Conservation (phyloP, 495 filamentous ascomycete genomes). For the Penicillium cinerascens region DNA sequence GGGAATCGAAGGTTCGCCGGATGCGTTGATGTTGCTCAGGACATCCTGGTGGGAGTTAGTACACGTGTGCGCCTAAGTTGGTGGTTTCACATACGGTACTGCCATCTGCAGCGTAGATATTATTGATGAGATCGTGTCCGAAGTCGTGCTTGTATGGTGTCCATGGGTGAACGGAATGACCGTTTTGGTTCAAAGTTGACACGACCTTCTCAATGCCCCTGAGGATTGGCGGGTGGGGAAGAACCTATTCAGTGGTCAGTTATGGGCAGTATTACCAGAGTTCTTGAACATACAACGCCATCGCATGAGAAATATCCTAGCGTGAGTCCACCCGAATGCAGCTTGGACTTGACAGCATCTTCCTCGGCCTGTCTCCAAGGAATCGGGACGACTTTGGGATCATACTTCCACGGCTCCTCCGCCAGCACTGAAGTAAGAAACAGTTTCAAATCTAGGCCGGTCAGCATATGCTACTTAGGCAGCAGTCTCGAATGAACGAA, state of each 20-base stretch:
- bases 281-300: slow-evolving; percentile 14
- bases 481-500: slow-evolving; percentile 19
- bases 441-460: slow-evolving; percentile 26
- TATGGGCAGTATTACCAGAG: not conserved
- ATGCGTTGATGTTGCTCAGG: slow-evolving; percentile 33
- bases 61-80: not conserved
- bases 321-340: slow-evolving; percentile 21
- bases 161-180: slow-evolving; percentile 42
- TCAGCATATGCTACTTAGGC: not conserved
- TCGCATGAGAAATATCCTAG: slow-evolving; percentile 24
- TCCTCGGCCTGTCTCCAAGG: slow-evolving; percentile 24
- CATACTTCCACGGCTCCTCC: slow-evolving; percentile 31
- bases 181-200: slow-evolving; percentile 29
- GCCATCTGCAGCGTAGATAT: slow-evolving; percentile 40
- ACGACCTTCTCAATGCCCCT: slow-evolving; percentile 38
- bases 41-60: slow-evolving; percentile 24
- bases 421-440: slow-evolving; percentile 31
- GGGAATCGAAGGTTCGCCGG: slow-evolving; percentile 46
- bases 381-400: slow-evolving; percentile 30
- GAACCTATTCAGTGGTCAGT: slow-evolving; percentile 5
- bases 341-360: slow-evolving; percentile 23
- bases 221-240: slow-evolving; percentile 30
- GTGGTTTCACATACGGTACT: slow-evolving; percentile 14
- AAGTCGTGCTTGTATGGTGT: slow-evolving; percentile 35
- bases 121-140: slow-evolving; percentile 30